Conservation (phyloP, 805 yeast species). For the Barnettozyma sucrosica region DNA sequence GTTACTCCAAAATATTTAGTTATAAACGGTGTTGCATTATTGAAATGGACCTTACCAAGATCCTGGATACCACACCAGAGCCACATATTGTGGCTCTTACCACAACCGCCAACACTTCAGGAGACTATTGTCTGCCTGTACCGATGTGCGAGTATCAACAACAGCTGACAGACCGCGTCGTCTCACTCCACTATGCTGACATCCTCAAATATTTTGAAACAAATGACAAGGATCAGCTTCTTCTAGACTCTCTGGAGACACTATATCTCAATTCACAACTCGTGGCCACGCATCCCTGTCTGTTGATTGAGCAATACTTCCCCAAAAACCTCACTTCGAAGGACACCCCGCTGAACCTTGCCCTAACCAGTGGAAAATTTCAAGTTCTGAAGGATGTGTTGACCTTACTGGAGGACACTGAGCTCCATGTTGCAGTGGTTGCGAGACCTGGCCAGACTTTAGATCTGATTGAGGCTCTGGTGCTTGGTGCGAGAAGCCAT, state of each 20-base stretch:
- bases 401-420: constrained; percentile 41
- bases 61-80: constrained; percentile 79
- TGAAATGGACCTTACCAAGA: constrained; percentile 61
- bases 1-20: no score
- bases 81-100: constrained; percentile 54
- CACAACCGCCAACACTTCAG: constrained; percentile 27
- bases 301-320: constrained; percentile 76
- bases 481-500: constrained; percentile 54
- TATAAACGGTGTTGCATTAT: no score
- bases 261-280: constrained; percentile 70
- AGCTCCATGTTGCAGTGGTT: constrained; percentile 59
- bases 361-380: constrained; percentile 83
- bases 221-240: constrained; percentile 44
- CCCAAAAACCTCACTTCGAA: constrained; percentile 72
- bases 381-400: constrained; percentile 60
- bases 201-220: constrained; percentile 79
- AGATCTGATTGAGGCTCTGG: constrained; percentile 68
- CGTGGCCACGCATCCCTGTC: constrained; percentile 85
- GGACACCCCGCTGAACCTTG: constrained; percentile 64
- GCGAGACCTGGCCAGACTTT: constrained; percentile 63
- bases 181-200: constrained; percentile 86
- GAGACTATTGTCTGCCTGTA: constrained; percentile 74
- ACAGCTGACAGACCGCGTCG: constrained; percentile 85
- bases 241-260: constrained; percentile 69
- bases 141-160: constrained; percentile 84